Evolutionary conservation across 2,329 filamentous ascomycete species (phyloP), one percentile per base, ranked within the genome.

Genomic region (Penicillium concentricum): DNA sequence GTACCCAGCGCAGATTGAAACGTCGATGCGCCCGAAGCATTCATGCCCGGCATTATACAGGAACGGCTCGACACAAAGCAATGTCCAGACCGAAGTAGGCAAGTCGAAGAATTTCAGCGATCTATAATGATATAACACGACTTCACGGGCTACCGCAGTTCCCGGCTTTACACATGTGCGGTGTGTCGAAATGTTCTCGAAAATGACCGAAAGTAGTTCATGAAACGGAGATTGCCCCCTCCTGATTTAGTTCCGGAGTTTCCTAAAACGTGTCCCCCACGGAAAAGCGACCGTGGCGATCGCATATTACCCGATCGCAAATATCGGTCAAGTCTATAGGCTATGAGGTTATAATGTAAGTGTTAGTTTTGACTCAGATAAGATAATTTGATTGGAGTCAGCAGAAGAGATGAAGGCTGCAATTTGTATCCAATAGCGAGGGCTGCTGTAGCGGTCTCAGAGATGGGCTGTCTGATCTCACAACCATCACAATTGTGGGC

Each of bases 141-240:
- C 24, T 34, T 18, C 24, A 41, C 37, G 44, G 32, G 39, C 42
- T 32, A 30, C 46, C n/a, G 47, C 41, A 51, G 47, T 44, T 38
- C 15, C 26, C 49, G 59, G 59, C 28, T 50, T 41, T 20, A 9
- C 52, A 62, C 51, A 62, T 57, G 34, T 44, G 34, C 49, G 44
- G 22, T 18, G 52, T 51, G 45, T 56, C 44, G 56, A 59, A 58
- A 32, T 18, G 49, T 57, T 58, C 61, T 56, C 49, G 60, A 62
- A 63, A 43, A 24, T 28, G 34, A 24, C 22, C 30, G 30, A 32
- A 32, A 32, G 30, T 15, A 13, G 2, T 49, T 39, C 22, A 35
- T 51, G 39, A 28, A 30, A 39, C 22, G 22, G 46, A 42, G 47
- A 49, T 13, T 20, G 20, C 6, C 24, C 16, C 12, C 28, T 13